Conservation (phyloP, 192 early-diverging fungal genomes). For the Backusella parvicylindrica region DNA sequence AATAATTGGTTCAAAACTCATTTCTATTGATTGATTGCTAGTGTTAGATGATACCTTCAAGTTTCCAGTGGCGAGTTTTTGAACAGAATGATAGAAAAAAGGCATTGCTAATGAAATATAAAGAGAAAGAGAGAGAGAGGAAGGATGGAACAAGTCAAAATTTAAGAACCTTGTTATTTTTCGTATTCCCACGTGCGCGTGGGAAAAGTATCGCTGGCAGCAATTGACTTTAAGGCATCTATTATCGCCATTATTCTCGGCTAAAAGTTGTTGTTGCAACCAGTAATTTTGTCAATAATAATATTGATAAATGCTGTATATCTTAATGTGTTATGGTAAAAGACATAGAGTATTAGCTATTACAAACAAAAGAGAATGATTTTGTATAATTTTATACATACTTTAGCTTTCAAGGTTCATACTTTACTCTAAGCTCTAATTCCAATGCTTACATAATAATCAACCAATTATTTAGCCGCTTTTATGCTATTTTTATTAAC, state of each 20-base stretch:
- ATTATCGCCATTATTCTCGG: neutral
- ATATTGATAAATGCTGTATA: too few relatives aligned
- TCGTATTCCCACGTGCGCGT: constrained; percentile 4
- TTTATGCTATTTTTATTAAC: too few relatives aligned
- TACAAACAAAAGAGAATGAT: too few relatives aligned
- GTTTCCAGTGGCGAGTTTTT: neutral
- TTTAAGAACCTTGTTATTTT: neutral
- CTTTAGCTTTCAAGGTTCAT: too few relatives aligned
- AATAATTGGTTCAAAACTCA: neutral
- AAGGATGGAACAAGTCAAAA: neutral
- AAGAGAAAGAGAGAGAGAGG: neutral
- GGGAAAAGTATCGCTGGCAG: neutral
- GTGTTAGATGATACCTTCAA: neutral
- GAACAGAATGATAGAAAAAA: neutral
- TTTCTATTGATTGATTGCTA: neutral
- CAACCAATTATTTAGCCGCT: too few relatives aligned
- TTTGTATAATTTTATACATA: too few relatives aligned
- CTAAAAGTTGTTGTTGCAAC: neutral
- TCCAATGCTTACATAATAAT: too few relatives aligned
- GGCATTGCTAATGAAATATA: neutral
- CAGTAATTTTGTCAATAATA: too few relatives aligned
- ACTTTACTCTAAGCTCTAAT: too few relatives aligned
- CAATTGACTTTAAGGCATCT: neutral
- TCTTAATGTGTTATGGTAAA: too few relatives aligned
- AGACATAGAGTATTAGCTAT: too few relatives aligned